Conservation (phyloP, 2,329 filamentous ascomycete species). For the Aspergillus sp. region DNA sequence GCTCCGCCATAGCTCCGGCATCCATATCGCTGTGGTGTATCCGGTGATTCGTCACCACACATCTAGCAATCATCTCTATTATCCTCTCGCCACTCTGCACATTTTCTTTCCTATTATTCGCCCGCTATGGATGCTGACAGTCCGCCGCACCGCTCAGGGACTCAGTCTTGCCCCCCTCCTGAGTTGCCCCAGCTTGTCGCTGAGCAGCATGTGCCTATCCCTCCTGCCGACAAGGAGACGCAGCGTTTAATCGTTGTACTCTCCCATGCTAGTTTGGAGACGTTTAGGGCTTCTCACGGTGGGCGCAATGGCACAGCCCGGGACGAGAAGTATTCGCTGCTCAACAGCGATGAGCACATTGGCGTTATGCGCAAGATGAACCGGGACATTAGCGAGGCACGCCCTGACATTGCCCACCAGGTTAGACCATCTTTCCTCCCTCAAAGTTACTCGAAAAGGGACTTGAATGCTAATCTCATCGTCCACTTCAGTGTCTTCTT, state of each 20-base stretch:
- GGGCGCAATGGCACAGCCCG: slow-evolving; percentile 63
- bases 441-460: not conserved
- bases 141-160: slow-evolving; percentile 57
- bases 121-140: slow-evolving; percentile 28
- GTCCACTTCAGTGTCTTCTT: slow-evolving; percentile 73
- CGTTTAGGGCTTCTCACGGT: slow-evolving; percentile 85
- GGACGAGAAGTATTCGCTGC: slow-evolving; percentile 93
- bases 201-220: slow-evolving; percentile 84
- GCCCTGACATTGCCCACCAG: slow-evolving; percentile 98
- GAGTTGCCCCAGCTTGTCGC: slow-evolving; percentile 88
- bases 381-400: slow-evolving; percentile 93
- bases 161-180: slow-evolving; percentile 91
- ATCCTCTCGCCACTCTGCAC: not conserved
- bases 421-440: slow-evolving; percentile 52
- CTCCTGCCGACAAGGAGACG: slow-evolving; percentile 83
- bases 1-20: not conserved
- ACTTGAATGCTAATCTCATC: slow-evolving; percentile 3
- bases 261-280: slow-evolving; percentile 95
- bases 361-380: slow-evolving; percentile 99
- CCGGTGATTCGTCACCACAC: not conserved
- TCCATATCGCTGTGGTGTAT: not conserved
- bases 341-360: slow-evolving; percentile 99
- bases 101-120: not conserved
- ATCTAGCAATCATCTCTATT: not conserved
- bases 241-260: slow-evolving; percentile 92